Evolutionary conservation across 768 basidiomycete species (phyloP).

Genomic region (Xanthoconium purpureum): DNA sequence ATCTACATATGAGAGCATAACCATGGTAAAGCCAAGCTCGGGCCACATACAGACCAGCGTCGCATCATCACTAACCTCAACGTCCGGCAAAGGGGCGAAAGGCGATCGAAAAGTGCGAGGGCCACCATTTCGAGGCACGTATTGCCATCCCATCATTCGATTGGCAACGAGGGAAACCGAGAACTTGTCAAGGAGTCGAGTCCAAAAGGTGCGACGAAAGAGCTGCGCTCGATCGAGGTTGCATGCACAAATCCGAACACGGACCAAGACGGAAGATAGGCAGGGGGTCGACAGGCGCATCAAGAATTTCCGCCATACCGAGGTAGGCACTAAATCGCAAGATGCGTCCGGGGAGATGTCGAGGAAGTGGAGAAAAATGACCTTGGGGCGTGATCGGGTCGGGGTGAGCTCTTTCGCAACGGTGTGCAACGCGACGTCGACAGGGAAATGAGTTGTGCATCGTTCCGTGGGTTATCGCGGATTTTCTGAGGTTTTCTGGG

Average conservation of each 20-base stretch:
- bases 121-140: not conserved
- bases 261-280: not conserved
- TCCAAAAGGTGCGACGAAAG: not conserved
- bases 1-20: not conserved
- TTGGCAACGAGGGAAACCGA: not conserved
- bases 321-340: slow-evolving; percentile 1
- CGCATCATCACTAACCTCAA: not conserved
- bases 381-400: not conserved
- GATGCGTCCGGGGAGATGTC: not conserved
- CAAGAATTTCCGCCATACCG: slow-evolving; percentile 7
- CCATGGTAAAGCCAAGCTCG: not conserved
- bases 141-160: not conserved
- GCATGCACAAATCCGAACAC: not conserved
- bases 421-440: not conserved
- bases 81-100: not conserved
- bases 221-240: not conserved
- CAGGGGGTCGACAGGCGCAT: slow-evolving; percentile 3
- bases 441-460: not conserved
- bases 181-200: not conserved
- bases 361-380: not conserved
- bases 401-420: not conserved
- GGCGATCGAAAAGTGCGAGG: not conserved
- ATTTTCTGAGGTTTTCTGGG: not conserved
- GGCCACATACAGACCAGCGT: not conserved
- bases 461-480: not conserved